phyloP scores from a whole-genome alignment of 1,139 yeast species.

The Petasospora rhodanensis region DNA sequence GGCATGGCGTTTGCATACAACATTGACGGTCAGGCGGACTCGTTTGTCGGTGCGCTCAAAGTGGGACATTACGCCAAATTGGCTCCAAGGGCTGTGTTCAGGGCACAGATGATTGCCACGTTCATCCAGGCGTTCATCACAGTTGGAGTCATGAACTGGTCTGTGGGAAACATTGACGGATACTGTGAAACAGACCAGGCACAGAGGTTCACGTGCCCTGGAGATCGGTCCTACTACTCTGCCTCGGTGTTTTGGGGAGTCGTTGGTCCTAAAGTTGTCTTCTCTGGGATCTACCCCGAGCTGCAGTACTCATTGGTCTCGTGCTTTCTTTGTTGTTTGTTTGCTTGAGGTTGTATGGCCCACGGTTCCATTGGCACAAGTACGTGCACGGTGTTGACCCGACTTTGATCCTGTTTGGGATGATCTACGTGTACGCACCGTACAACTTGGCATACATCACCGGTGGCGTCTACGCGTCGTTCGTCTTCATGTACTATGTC shows the following conservation, averaged over 20 bases:
- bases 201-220: constrained; percentile 42
- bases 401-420: too few species aligned
- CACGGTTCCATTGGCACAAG: too few species aligned
- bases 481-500: constrained; percentile 48
- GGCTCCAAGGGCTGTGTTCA: constrained; percentile 59
- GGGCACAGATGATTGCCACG: constrained; percentile 50
- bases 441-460: constrained; percentile 52
- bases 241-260: constrained; percentile 60
- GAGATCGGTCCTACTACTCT: constrained; percentile 42
- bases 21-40: constrained; percentile 59
- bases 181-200: constrained; percentile 42
- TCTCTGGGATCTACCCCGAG: constrained; percentile 44
- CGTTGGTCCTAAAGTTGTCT: constrained; percentile 61
- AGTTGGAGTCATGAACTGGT: constrained; percentile 52
- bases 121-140: constrained; percentile 42
- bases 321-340: too few species aligned
- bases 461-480: constrained; percentile 46
- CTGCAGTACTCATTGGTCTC: constrained; percentile 44
- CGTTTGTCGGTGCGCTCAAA: constrained; percentile 52
- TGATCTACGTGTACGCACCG: constrained; percentile 39
- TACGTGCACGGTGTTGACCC: too few species aligned
- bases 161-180: constrained; percentile 39
- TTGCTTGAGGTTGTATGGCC: too few species aligned
- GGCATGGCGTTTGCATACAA: constrained; percentile 56
- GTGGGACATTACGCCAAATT: constrained; percentile 56